Percentiles rank a stretch among this genome's conserved stretches.
Conservation (phyloP, 2,329 filamentous ascomycete genomes). For the Magnaporthales sp. region DNA sequence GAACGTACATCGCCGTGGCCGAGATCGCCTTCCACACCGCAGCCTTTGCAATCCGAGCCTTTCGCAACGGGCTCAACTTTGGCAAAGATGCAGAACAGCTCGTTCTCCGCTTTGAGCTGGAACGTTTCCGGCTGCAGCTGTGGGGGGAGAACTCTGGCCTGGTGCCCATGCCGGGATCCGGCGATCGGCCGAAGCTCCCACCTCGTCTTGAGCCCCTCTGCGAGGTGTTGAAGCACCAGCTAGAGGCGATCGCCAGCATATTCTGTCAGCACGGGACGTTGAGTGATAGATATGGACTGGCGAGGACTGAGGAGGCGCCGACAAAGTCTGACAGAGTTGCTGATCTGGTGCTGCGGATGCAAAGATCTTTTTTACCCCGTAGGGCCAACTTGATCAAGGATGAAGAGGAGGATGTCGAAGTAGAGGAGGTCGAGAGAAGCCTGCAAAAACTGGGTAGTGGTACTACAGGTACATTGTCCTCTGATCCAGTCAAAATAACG, state of each 20-base stretch:
- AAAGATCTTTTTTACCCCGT: slow-evolving; percentile 5
- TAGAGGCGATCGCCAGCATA: slow-evolving; percentile 8
- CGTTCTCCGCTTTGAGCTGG: slow-evolving; percentile 9
- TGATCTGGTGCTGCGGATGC: slow-evolving; percentile 9
- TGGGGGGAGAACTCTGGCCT: slow-evolving; percentile 11
- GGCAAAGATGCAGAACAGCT: slow-evolving; percentile 10
- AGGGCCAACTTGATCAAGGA: neutral
- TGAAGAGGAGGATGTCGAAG: neutral
- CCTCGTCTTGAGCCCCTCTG: slow-evolving; percentile 6
- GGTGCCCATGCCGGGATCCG: neutral
- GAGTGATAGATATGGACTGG: slow-evolving; percentile 8
- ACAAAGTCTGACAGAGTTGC: slow-evolving; percentile 8
- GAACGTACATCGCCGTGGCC: slow-evolving; percentile 8
- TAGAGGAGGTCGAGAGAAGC: neutral
- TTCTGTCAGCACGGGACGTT: slow-evolving; percentile 7
- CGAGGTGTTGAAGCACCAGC: slow-evolving; percentile 7
- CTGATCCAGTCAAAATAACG: neutral
- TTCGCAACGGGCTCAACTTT: slow-evolving; percentile 9
- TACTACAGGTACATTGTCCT: neutral
- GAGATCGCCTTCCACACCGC: slow-evolving; percentile 6
- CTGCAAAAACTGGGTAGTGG: neutral
- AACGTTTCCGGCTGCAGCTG: slow-evolving; percentile 10
- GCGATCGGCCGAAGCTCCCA: slow-evolving; percentile 2
- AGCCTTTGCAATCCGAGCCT: slow-evolving; percentile 9
- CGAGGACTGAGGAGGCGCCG: slow-evolving; percentile 7